Conservation (phyloP, 2,329 filamentous ascomycete species). For the Acephala macrosclerotiorum region DNA sequence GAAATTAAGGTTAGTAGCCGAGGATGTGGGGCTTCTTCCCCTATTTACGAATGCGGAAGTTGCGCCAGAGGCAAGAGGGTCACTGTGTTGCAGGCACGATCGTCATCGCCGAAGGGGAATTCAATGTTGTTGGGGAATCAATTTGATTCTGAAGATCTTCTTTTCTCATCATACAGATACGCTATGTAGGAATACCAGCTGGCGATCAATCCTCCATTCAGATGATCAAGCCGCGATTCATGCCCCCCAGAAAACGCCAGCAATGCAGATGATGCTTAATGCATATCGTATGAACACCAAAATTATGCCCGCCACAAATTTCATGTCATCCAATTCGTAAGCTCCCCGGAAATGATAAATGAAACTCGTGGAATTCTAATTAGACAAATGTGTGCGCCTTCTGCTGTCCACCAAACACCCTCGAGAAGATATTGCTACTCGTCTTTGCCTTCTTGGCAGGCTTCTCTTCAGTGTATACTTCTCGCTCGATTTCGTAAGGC, state of each 20-base stretch:
- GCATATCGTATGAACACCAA: constrained; percentile 10
- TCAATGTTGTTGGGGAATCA: neutral
- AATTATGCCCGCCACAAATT: constrained; percentile 3
- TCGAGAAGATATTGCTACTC: constrained; percentile 38
- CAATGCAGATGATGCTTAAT: constrained; percentile 4
- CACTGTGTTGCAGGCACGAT: too few relatives aligned
- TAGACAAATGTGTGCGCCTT: constrained; percentile 15
- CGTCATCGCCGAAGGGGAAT: neutral
- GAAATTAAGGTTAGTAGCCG: neutral
- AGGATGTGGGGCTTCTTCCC: neutral
- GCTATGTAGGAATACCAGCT: neutral
- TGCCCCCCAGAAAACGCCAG: neutral
- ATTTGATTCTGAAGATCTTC: constrained; percentile 2
- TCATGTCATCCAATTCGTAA: constrained; percentile 4
- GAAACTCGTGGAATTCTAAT: constrained; percentile 15
- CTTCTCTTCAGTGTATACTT: constrained; percentile 34
- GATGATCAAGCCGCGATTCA: neutral
- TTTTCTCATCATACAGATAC: constrained; percentile 5
- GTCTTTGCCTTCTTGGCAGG: constrained; percentile 35
- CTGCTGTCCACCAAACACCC: constrained; percentile 33
- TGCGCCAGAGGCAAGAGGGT: too few relatives aligned
- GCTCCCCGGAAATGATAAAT: neutral
- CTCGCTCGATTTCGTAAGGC: constrained; percentile 43
- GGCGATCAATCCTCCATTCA: neutral
- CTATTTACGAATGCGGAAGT: neutral